These are phyloP conservation scores for Talaromyces funiculosus DNA, from an alignment of 2,329 filamentous ascomycete genomes.

Conservation along the genomic window DNA sequence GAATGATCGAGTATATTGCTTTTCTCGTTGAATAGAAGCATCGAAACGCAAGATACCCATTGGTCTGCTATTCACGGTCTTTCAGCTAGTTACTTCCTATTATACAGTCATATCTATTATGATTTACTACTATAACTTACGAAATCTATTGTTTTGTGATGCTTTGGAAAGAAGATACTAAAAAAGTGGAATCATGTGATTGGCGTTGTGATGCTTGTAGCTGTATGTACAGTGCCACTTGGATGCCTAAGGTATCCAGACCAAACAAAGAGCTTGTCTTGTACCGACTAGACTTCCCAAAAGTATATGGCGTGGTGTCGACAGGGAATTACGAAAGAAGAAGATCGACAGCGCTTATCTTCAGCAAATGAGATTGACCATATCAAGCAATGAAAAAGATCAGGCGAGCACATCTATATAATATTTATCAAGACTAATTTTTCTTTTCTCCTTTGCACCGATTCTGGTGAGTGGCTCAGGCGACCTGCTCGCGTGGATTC, in stretches of 20 bases:
- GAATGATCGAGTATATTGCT: conserved; percentile 1
- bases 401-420: conserved; percentile 1
- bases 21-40: conserved; percentile 15
- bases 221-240: neutral
- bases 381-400: neutral
- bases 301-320: neutral
- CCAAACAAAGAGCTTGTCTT: neutral
- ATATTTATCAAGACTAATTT: neutral
- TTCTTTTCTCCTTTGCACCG: neutral
- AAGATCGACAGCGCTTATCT: neutral
- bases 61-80: conserved; percentile 12
- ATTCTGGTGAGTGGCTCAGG: conserved; percentile 3
- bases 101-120: conserved; percentile 1
- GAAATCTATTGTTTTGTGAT: no score
- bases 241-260: neutral
- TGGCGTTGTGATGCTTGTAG: neutral
- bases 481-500: conserved; percentile 13
- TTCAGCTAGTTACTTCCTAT: neutral
- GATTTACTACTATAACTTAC: neutral
- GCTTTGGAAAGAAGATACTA: no score
- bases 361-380: neutral
- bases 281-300: neutral
- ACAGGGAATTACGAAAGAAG: neutral
- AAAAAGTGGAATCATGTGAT: neutral
- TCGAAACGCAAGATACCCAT: conserved; percentile 16